Percentiles rank a stretch among this genome's conserved stretches.
Conservation (phyloP, 1,139 yeast genomes). For the Candida buenavistaensis region DNA sequence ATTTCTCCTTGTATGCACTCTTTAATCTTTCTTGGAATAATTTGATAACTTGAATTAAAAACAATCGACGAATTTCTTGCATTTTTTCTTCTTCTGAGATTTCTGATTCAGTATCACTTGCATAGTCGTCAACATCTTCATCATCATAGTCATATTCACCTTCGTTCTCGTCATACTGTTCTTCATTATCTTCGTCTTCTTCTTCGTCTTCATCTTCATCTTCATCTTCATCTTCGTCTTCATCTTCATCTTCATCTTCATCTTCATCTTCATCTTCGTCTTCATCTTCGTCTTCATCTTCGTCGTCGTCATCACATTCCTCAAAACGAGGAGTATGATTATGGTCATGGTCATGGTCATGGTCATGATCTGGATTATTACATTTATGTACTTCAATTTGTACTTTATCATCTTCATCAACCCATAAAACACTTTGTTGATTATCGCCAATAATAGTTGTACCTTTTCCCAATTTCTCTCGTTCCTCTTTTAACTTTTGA, state of each 20-base stretch:
- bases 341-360: constrained; percentile 9
- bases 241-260: constrained; percentile 18
- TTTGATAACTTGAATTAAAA: constrained; percentile 72
- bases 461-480: background rate
- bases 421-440: constrained; percentile 18
- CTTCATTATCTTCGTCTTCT: constrained; percentile 27
- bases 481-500: background rate
- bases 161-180: constrained; percentile 28
- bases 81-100: constrained; percentile 65
- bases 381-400: constrained; percentile 6
- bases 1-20: constrained; percentile 69
- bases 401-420: constrained; percentile 24
- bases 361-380: constrained; percentile 8
- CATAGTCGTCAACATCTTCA: constrained; percentile 30
- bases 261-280: constrained; percentile 13
- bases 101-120: constrained; percentile 41
- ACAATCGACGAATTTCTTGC: constrained; percentile 74
- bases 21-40: constrained; percentile 71
- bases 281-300: constrained; percentile 5
- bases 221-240: constrained; percentile 21
- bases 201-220: constrained; percentile 25
- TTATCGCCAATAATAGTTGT: background rate
- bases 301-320: constrained; percentile 21
- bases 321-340: constrained; percentile 6
- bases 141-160: constrained; percentile 35